Evolutionary conservation across 345 rosid species (phyloP).

Genomic region (Lenwebbia sp.): DNA sequence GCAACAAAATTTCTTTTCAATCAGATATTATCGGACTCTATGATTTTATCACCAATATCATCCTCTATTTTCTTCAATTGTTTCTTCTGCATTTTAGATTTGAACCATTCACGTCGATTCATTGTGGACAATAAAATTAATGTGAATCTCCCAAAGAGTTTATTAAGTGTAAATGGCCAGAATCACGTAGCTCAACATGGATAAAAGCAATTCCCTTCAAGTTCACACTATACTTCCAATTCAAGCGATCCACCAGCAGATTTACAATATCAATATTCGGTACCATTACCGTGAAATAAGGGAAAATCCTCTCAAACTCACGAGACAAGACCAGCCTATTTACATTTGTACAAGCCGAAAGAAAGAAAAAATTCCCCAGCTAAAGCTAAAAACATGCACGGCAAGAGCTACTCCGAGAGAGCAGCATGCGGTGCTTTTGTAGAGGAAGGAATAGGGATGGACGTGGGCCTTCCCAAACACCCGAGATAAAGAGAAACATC

Average conservation of each 20-base stretch:
- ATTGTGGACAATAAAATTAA: no score
- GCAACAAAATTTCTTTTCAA: no score
- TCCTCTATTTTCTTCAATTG: no score
- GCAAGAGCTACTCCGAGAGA: background rate
- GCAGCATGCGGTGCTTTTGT: background rate
- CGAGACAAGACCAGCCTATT: background rate
- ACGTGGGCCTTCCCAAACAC: background rate
- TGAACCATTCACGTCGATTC: no score
- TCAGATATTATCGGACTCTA: no score
- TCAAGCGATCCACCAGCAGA: background rate
- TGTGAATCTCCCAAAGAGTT: no score
- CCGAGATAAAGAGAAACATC: background rate
- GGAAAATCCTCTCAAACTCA: background rate
- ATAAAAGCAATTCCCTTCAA: fast-evolving
- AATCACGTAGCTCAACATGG: no score
- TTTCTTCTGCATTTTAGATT: no score
- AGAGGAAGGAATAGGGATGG: background rate
- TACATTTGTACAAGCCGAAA: background rate
- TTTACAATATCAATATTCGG: background rate
- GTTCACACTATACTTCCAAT: background rate
- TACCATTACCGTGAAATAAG: background rate
- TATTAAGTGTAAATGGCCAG: no score
- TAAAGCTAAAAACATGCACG: background rate
- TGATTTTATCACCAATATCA: no score
- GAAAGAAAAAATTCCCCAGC: background rate